Conservation (phyloP, 495 filamentous ascomycete genomes). For the Trichocladium antarcticum region DNA sequence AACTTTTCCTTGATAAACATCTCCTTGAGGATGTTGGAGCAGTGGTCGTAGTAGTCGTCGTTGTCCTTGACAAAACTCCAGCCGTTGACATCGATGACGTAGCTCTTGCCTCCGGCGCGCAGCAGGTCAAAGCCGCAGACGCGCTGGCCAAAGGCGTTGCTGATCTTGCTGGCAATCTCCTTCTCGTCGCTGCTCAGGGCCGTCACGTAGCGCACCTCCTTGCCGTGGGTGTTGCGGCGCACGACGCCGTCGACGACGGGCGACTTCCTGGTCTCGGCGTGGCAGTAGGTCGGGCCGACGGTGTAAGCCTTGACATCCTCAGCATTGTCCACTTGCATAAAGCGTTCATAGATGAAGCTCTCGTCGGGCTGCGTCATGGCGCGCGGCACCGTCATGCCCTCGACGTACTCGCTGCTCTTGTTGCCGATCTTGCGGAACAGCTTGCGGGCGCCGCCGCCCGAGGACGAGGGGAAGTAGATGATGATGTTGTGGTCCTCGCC, state of each 20-base stretch:
- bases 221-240: slow-evolving; percentile 89
- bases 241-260: slow-evolving; percentile 96
- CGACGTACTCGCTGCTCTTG: slow-evolving; percentile 90
- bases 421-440: slow-evolving; percentile 96
- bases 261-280: slow-evolving; percentile 93
- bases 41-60: slow-evolving; percentile 93
- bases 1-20: slow-evolving; percentile 72
- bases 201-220: slow-evolving; percentile 93
- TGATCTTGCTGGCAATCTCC: slow-evolving; percentile 77
- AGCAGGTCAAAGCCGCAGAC: slow-evolving; percentile 97
- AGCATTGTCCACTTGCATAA: slow-evolving; percentile 87
- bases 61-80: slow-evolving; percentile 99
- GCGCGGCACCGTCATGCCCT: slow-evolving; percentile 59
- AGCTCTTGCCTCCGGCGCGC: slow-evolving; percentile 76
- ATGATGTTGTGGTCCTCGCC: slow-evolving; percentile 98
- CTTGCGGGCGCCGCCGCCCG: slow-evolving; percentile 78
- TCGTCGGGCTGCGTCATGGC: slow-evolving; percentile 64
- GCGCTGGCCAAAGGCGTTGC: slow-evolving; percentile 82
- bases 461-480: slow-evolving; percentile 82
- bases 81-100: slow-evolving; percentile 97
- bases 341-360: slow-evolving; percentile 94
- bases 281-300: slow-evolving; percentile 84
- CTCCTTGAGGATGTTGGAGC: slow-evolving; percentile 69
- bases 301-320: slow-evolving; percentile 99
- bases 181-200: slow-evolving; percentile 70